Percentiles rank a stretch among this genome's conserved stretches.
Evolutionary conservation across 306 rosid genomes (phyloP).

Genomic region (Medicago lupulina): DNA sequence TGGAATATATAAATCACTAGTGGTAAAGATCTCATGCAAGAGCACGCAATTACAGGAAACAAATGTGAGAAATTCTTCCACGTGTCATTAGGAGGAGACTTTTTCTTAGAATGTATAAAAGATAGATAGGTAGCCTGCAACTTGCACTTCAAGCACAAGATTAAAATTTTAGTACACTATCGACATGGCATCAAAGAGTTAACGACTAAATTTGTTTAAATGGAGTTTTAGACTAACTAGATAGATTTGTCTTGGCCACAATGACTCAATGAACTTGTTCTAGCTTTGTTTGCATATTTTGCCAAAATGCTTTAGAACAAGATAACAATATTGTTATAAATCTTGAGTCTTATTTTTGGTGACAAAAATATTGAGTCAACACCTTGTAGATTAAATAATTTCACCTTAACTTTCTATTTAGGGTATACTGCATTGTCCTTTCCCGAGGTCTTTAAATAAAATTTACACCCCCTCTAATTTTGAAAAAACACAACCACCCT

Average conservation of each 20-base stretch:
- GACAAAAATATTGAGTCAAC: neutral
- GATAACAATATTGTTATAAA: neutral
- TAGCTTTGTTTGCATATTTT: neutral
- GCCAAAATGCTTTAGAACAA: neutral
- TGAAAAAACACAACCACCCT: neutral
- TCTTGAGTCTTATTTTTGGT: neutral
- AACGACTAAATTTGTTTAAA: neutral
- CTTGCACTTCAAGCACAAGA: constrained; percentile 13
- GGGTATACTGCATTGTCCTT: neutral
- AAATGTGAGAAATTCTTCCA: neutral
- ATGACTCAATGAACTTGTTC: neutral
- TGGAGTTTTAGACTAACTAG: neutral
- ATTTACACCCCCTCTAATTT: neutral
- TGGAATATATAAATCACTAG: neutral
- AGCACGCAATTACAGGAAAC: neutral
- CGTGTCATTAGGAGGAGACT: neutral
- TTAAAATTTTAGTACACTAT: neutral
- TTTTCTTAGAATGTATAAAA: neutral
- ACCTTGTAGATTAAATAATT: constrained; percentile 1
- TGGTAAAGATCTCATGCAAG: too few relatives aligned
- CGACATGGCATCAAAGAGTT: neutral
- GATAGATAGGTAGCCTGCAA: neutral
- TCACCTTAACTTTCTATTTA: neutral
- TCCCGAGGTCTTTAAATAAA: neutral
- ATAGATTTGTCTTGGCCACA: neutral